Base-by-base conservation (phyloP, 805 yeast genomes). In the Schizosaccharomyces lindneri region DNA sequence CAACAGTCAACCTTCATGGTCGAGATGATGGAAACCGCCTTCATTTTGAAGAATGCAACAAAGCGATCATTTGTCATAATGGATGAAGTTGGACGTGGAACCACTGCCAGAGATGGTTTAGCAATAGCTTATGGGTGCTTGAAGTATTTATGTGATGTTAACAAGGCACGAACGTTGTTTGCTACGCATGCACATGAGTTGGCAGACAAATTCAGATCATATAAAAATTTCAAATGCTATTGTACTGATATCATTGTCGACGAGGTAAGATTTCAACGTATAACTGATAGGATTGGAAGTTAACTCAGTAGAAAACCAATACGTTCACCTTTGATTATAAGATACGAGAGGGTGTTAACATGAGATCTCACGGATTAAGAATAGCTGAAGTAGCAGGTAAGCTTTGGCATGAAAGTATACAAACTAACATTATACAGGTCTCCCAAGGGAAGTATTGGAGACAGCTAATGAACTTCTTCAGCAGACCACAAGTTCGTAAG, bases 1-100 rank as follows among this genome's bases (percentile, higher is more conserved):
- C 88, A 88, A 55, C 79, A 84, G 67, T 84, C 93, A n/a, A 87
- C 96, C 0, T 88, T 88, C 67, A 86, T 87, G 95, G 86, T 84
- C 17, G 96, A 88, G 67, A 87, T 88, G 95, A 76, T 82, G 48
- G 96, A 88, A 69, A 84, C 95, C 1, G 80, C 87, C 1, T 72
- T 75, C 55, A 87, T 88, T 43, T 69, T 88, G 46, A 73, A 78
- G 48, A 78, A 80, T 55, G 83, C 94, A 7, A 83, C 93, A 0
- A 66, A 73, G 0, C 73, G 76, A 43, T 86, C 95, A 0, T 72
- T 88, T 64, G 85, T 90, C 0, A 81, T 88, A 27, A 74, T 88
- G 62, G 96, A 88, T 70, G 96, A 88, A 67, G 81, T 88, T 27
- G 96, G 96, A 1, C 75, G 95, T 62, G 96, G 96, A 0, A 88